Base-by-base conservation (phyloP, 345 rosid genomes). In the Eutrema japonicum region DNA sequence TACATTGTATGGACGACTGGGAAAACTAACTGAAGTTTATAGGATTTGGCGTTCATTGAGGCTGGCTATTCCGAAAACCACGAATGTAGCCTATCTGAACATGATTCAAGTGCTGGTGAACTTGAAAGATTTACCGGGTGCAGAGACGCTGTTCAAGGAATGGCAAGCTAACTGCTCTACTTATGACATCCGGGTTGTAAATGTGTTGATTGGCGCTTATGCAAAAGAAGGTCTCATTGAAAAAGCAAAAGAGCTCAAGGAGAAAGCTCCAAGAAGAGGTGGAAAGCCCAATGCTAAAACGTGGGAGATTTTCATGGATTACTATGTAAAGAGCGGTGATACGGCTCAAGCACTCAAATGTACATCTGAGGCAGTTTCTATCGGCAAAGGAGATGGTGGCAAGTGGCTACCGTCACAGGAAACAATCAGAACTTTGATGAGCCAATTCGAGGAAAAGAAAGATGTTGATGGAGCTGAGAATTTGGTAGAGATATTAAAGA, bases 21-120 rank as follows among this genome's bases (percentile, higher is more conserved):
- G 96, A 1, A 92, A 90, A 55, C 72, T 95, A 78, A 77, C 47
- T 58, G 96, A 92, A 78, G 93, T 87, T 75, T 87, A 95, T 77
- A 83, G 99, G 68, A 72, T 92, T 64, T 95, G 99, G 99, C 96
- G 92, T 47, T 95, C 98, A 3, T 55, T 89, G 85, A 84, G 94
- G 85, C 82, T 95, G 62, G 89, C 98, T 77, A 90, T 83, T 68
- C 89, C 75, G 2, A 90, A 83, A 79, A 88, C 96, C 43, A 81
- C 90, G 29, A 87, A 92, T 62, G 81, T 87, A 52, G 90, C 92
- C 57, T 95, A 88, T 84, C 83, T 95, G 75, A 95, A 95, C 82
- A 90, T 88, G 96, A 86, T 92, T 53, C 98, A 92, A 78, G 96
- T 83, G 45, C 77, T 95, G 52, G 85, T 87, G 61, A 95, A 83